Evolutionary conservation across 176 grass and related monocot species (phyloP).

Genomic region (Miscanthus lutarioriparius): DNA sequence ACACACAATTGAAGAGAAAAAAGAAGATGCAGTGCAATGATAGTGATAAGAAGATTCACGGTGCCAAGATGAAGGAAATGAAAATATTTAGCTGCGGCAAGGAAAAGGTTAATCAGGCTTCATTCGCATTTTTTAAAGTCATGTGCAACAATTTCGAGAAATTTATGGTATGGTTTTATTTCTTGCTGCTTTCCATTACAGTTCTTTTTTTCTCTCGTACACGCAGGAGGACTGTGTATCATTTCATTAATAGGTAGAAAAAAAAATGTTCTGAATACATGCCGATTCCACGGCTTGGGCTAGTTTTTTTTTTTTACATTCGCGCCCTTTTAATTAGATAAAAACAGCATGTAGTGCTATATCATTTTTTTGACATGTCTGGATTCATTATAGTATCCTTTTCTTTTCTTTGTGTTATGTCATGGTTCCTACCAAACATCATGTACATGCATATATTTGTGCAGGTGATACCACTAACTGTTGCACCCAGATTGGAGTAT

Average conservation of each 20-base stretch:
- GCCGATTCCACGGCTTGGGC: too few species aligned
- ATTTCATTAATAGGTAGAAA: too few species aligned
- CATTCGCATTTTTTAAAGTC: constrained; percentile 44
- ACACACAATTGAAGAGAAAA: neutral
- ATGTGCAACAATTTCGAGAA: constrained; percentile 42
- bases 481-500: constrained; percentile 17
- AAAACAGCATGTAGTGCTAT: neutral
- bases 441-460: constrained; percentile 6
- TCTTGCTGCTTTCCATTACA: neutral
- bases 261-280: too few species aligned
- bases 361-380: neutral
- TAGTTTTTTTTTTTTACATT: too few species aligned
- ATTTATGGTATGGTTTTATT: constrained; percentile 48
- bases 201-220: neutral
- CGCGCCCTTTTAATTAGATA: too few species aligned
- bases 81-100: neutral
- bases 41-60: neutral
- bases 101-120: neutral
- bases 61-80: neutral
- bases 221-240: too few species aligned
- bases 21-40: neutral
- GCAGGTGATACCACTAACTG: constrained; percentile 56
- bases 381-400: neutral
- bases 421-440: neutral
- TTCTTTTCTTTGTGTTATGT: neutral